Evolutionary conservation across 2,329 filamentous ascomycete species (phyloP), one percentile per base, ranked within the genome.

Genomic region (Ceratocystis alfenasii): DNA sequence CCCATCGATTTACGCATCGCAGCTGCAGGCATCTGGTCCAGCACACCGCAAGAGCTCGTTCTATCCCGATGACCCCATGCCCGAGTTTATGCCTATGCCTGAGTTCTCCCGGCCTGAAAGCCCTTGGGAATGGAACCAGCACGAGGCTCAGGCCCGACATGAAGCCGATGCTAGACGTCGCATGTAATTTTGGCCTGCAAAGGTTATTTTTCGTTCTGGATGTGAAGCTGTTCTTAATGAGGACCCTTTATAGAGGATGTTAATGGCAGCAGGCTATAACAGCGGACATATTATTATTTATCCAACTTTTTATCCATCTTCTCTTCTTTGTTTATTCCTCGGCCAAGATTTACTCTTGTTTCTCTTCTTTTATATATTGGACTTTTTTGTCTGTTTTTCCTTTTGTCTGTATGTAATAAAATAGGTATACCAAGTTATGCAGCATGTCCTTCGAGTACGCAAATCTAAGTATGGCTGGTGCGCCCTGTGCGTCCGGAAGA

Each of bases 261-360:
- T 59, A 33, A 59, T 59, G 25, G 28, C 30, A 59, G 55, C n/a
- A 28, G 55, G 55, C 55, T n/a, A 30, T 20, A 17, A 20, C 55
- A n/a, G 25, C 55, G 20, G 5, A 30, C 55, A n/a, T 3, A 20
- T 59, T 33, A 33, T 57, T 33, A 30, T 25, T 25, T 53, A 28
- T 33, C 25, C 5, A 17, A 20, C 44, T 33, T 46, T 30, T 48
- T 20, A 30, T 30, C 33, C 44, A 36, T 44, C 20, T 59, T 63
- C 48, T 48, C 48, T 63, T 67, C 59, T 62, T 41, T 67, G 50
- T 67, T 30, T 59, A 63, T 59, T 67, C 33, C 50, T 63, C 60
- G 15, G 25, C 20, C 46, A 36, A 61, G 44, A 62, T 46, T 45
- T 25, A 22, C 48, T 53, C 48, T 53, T 53, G 48, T 53, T 22